A percentile compares a stretch with the other conserved stretches of the same genome.
phyloP scores from a whole-genome alignment of 2,329 filamentous ascomycete species.

The Ceratocystis ficicola region DNA sequence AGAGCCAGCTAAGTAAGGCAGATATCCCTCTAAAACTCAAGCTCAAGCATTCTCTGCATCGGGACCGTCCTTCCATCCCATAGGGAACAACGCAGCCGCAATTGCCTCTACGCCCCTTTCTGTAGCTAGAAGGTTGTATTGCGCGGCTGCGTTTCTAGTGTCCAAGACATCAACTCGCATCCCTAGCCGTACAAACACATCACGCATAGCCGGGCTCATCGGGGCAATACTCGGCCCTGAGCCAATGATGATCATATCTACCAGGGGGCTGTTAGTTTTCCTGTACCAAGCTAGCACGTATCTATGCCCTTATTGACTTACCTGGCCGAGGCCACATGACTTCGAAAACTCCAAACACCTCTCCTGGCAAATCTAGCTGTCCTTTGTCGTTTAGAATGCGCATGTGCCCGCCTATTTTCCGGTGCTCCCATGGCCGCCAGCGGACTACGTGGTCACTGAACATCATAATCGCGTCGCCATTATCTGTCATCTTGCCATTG shows the following conservation, averaged over 20 bases:
- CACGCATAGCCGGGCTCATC: constrained; percentile 61
- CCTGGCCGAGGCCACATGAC: constrained; percentile 81
- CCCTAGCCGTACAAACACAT: constrained; percentile 61
- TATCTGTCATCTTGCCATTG: constrained; percentile 59
- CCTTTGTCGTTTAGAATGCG: constrained; percentile 61
- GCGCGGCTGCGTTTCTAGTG: constrained; percentile 83
- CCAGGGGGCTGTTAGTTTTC: neutral
- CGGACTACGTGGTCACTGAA: constrained; percentile 77
- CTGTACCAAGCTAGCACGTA: neutral
- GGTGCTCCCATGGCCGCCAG: constrained; percentile 70
- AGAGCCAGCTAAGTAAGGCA: neutral
- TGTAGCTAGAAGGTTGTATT: constrained; percentile 91
- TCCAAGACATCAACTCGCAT: constrained; percentile 81
- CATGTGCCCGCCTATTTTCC: constrained; percentile 27
- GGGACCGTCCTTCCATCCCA: constrained; percentile 61
- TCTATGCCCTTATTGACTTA: constrained; percentile 33
- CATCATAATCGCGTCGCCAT: constrained; percentile 62
- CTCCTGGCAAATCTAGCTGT: constrained; percentile 62
- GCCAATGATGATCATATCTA: constrained; percentile 82
- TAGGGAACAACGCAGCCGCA: constrained; percentile 74
- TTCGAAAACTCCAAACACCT: constrained; percentile 62
- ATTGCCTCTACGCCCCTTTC: constrained; percentile 78
- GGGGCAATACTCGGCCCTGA: constrained; percentile 65
- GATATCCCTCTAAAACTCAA: neutral
- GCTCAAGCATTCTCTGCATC: constrained; percentile 29